A percentile compares a stretch with the other conserved stretches of the same genome.
These are phyloP conservation scores for Heterobasidion parviporum DNA, from an alignment of 1,284 basidiomycete genomes.

Conservation along the genomic window DNA sequence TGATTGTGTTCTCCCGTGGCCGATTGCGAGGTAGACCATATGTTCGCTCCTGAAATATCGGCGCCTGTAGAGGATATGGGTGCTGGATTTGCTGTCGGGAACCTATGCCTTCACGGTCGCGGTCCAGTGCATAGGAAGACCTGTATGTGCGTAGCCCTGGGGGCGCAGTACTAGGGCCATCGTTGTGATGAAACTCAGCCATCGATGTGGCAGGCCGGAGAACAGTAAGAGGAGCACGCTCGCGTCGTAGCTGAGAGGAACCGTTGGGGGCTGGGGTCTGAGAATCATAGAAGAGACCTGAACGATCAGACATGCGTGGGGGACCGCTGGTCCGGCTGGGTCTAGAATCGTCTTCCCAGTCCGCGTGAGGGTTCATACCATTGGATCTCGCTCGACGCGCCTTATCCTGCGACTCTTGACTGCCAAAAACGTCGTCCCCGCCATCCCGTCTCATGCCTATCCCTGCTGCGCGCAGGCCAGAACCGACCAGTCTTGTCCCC, in stretches of 20 bases:
- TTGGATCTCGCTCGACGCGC: constrained; percentile 15
- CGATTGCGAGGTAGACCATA: constrained; percentile 12
- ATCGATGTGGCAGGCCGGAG: constrained; percentile 34
- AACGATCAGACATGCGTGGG: constrained; percentile 5
- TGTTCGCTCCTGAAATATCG: constrained; percentile 8
- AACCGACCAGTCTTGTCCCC: constrained; percentile 47
- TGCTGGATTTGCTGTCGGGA: constrained; percentile 7
- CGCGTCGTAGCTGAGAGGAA: background rate
- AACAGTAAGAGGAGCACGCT: constrained; percentile 8
- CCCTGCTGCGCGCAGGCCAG: constrained; percentile 67
- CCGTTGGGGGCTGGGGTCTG: constrained; percentile 9
- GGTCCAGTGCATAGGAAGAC: constrained; percentile 20
- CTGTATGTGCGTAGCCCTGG: constrained; percentile 25
- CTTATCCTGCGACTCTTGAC: constrained; percentile 7
- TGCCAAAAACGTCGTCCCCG: constrained; percentile 31
- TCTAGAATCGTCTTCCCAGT: constrained; percentile 6
- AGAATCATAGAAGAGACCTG: constrained; percentile 4
- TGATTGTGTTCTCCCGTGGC: background rate
- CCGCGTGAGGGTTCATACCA: constrained; percentile 14
- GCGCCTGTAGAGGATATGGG: constrained; percentile 6
- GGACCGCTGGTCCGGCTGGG: constrained; percentile 1
- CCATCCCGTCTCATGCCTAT: constrained; percentile 32
- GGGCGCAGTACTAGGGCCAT: constrained; percentile 22
- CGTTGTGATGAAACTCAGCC: constrained; percentile 26
- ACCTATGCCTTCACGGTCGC: constrained; percentile 13